Evolutionary conservation across 139 green algal species (phyloP).

Genomic region (Picochlorum sp.): DNA sequence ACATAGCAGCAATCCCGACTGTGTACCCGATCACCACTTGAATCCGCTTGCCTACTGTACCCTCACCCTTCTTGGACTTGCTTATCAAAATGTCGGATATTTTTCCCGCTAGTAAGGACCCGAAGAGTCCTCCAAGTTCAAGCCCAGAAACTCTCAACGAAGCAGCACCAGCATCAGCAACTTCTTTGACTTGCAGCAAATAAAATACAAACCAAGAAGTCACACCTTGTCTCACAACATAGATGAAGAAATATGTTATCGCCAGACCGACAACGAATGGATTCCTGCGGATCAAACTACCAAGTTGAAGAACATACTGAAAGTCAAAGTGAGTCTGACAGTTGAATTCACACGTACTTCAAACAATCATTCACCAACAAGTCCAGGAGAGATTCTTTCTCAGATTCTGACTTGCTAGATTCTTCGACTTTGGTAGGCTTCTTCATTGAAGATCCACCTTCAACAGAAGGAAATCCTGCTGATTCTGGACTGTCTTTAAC

Average conservation of each 20-base stretch:
- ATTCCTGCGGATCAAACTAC: conserved; percentile 44
- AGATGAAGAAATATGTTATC: conserved; percentile 92
- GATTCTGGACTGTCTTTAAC: conserved; percentile 74
- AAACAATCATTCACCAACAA: conserved; percentile 73
- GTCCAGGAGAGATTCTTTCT: conserved; percentile 39
- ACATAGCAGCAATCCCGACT: conserved; percentile 60
- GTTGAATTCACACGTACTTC: conserved; percentile 11
- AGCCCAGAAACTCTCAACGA: conserved; percentile 81
- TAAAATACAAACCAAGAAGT: conserved; percentile 94
- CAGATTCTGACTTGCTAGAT: background rate
- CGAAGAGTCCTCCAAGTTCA: conserved; percentile 89
- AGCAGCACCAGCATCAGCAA: conserved; percentile 64
- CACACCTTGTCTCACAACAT: conserved; percentile 85
- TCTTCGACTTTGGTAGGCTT: background rate
- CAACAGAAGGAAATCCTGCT: conserved; percentile 63
- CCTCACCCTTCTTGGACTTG: conserved; percentile 23
- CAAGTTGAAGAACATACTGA: background rate
- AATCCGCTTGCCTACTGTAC: conserved; percentile 84
- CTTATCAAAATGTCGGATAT: conserved; percentile 65
- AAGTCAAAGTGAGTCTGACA: background rate
- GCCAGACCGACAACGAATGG: conserved; percentile 91
- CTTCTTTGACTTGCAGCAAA: conserved; percentile 75
- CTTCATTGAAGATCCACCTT: conserved; percentile 15
- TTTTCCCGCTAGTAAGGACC: conserved; percentile 75
- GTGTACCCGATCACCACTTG: conserved; percentile 90